These are phyloP conservation scores for Russula vinacea DNA, from an alignment of 768 basidiomycete species.

Conservation along the genomic window DNA sequence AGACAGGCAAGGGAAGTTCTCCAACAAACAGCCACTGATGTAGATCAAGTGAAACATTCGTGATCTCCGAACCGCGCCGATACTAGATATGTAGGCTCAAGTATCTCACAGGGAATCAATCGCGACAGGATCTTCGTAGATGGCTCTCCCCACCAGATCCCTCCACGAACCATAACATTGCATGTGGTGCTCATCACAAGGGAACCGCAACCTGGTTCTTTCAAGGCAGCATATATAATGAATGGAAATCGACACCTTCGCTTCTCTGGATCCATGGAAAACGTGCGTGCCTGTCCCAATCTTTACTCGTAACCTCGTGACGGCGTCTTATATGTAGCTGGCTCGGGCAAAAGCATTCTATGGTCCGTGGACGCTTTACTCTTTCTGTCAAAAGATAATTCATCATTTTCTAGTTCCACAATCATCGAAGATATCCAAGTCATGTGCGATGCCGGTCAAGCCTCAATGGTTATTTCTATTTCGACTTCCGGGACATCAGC, in stretches of 20 bases:
- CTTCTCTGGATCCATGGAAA: conserved; percentile 15
- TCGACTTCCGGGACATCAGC: neutral
- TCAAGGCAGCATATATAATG: neutral
- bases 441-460: neutral
- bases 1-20: too few species aligned
- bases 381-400: neutral
- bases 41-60: neutral
- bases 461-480: conserved; percentile 8
- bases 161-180: conserved; percentile 2
- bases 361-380: neutral
- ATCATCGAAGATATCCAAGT: neutral
- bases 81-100: neutral
- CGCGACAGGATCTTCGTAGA: neutral
- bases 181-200: neutral
- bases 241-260: conserved; percentile 1
- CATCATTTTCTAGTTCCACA: conserved; percentile 4
- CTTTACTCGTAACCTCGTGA: neutral
- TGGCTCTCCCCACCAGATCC: conserved; percentile 20
- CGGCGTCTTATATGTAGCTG: neutral
- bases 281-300: neutral
- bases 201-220: conserved; percentile 10
- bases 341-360: conserved; percentile 12
- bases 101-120: neutral
- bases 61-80: neutral
- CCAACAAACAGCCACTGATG: too few species aligned